A percentile compares a stretch with the other conserved stretches of the same genome.
phyloP scores from a whole-genome alignment of 2,329 filamentous ascomycete genomes.

The Neofusicoccum laricinum region DNA sequence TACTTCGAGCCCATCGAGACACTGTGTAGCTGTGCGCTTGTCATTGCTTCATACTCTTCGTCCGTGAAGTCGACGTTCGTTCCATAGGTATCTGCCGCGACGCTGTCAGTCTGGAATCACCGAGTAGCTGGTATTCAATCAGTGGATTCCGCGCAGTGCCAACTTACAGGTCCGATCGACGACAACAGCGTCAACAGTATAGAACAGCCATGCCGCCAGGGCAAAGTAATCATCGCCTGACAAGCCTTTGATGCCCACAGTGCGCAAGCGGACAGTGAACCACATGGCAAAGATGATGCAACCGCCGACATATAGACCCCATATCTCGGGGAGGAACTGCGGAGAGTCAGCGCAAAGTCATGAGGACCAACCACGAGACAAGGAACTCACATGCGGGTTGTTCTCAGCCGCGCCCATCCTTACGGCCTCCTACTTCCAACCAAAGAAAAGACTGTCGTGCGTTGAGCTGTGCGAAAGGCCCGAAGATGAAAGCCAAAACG shows the following conservation, averaged over 20 bases:
- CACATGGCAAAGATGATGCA: constrained; percentile 20
- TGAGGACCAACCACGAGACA: background rate
- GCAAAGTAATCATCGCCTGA: constrained; percentile 41
- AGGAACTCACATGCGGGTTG: background rate
- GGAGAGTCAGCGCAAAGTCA: background rate
- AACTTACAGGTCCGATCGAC: background rate
- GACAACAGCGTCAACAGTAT: background rate
- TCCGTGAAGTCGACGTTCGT: background rate
- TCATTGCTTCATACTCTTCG: background rate
- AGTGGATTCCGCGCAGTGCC: background rate
- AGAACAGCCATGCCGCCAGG: constrained; percentile 20
- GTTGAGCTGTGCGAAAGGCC: background rate
- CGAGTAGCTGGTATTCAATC: background rate
- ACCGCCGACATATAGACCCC: background rate
- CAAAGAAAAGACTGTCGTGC: background rate
- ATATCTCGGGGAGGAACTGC: constrained; percentile 3
- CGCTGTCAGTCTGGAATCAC: background rate
- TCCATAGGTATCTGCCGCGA: background rate
- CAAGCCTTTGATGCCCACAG: constrained; percentile 36
- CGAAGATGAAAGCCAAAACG: no score
- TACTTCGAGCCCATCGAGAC: background rate
- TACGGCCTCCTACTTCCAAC: no score
- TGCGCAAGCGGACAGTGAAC: constrained; percentile 37
- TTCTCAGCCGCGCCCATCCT: background rate
- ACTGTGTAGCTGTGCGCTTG: background rate